These are phyloP conservation scores for Boechera retrofracta DNA, from an alignment of 345 rosid genomes.

Conservation along the genomic window DNA sequence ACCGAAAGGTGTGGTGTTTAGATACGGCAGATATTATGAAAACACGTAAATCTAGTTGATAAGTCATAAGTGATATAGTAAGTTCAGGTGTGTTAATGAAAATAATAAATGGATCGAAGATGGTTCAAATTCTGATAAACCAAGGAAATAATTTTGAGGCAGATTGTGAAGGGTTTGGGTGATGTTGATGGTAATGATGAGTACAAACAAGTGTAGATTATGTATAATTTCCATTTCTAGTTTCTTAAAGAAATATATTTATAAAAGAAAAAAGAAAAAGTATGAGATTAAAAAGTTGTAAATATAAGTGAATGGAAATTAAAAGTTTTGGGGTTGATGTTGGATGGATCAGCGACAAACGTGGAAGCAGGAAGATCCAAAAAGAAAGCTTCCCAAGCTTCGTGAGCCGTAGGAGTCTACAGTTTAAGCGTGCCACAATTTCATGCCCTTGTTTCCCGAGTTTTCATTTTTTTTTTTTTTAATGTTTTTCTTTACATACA, in stretches of 20 bases:
- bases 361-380: slow-evolving; percentile 29
- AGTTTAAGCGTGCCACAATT: slow-evolving; percentile 43
- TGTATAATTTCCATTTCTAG: too few species aligned
- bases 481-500: neutral
- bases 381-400: slow-evolving; percentile 38
- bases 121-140: too few species aligned
- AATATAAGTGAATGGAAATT: neutral
- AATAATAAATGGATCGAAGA: too few species aligned
- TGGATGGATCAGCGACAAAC: slow-evolving; percentile 43
- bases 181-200: too few species aligned
- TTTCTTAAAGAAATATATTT: too few species aligned
- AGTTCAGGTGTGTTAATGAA: too few species aligned
- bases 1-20: slow-evolving; percentile 1
- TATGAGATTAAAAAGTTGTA: slow-evolving; percentile 10
- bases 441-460: slow-evolving; percentile 48
- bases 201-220: too few species aligned
- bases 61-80: too few species aligned
- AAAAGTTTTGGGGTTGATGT: slow-evolving; percentile 28
- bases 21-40: neutral
- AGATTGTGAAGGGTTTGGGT: too few species aligned
- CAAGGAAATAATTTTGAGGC: too few species aligned
- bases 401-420: slow-evolving; percentile 33
- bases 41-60: too few species aligned
- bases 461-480: neutral
- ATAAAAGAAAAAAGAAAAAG: neutral